Evolutionary conservation across 2,329 filamentous ascomycete genomes (phyloP), one percentile per base, ranked within the genome.

Genomic region (Beauveria scarabaeidicola): DNA sequence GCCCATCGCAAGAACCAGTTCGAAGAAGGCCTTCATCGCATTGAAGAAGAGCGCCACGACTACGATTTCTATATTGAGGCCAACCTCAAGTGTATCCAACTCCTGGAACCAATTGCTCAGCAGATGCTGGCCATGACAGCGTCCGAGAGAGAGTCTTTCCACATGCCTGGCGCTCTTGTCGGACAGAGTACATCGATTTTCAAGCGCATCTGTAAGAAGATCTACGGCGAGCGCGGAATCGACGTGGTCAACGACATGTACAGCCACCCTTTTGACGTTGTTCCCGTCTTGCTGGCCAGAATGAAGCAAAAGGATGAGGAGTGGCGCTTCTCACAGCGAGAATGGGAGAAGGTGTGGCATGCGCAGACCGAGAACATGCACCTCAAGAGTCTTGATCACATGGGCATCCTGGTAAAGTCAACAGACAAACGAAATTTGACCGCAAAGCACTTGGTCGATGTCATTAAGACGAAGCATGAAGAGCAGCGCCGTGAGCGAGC

Each of bases 291-390:
- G 29, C 78, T 99, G 62, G 88, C 90, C 55, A 85, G 94, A 13
- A 81, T 99, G 66, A 97, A 97, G 76, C 90, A 95, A 68, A 97
- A 97, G 72, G 87, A 95, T 48, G 94, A 99, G 72, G 92, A 97
- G 68, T 99, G 94, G 94, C 91, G 96, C 64, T 92, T 95, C 66
- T 93, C 91, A 6, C 92, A 90, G 79, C 90, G 94, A 36, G 95
- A 99, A 71, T 99, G 94, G 94, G 92, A 97, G 73, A 97, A 97
- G 74, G 91, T 99, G 8, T 99, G 94, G 94, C 91, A 94, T 64
- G 87, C 91, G 53, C 94, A 97, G 75, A 97, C 93, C 25, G 89
- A 96, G 69, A 87, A 89, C 68, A 93, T 96, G 77, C 96, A 97
- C 74, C 90, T 95, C 75, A 95, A 91, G 77, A 96, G 91, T 72